phyloP scores from a whole-genome alignment of 345 rosid species.

The Gossypium longicalyx region DNA sequence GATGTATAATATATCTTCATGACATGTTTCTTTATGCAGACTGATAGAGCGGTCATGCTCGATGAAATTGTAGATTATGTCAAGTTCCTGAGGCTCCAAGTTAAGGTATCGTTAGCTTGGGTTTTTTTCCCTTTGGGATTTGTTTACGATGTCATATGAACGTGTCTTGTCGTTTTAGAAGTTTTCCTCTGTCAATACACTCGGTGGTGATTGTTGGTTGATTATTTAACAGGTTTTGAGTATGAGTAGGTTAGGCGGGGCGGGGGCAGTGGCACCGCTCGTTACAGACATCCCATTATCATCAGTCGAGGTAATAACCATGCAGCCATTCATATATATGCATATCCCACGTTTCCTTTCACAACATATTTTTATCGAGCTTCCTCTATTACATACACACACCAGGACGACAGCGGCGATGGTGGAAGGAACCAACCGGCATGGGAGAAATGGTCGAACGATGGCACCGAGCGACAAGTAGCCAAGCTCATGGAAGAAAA shows the following conservation, averaged over 20 bases:
- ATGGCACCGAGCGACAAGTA: conserved; percentile 86
- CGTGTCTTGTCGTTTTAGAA: background rate
- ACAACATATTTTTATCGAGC: background rate
- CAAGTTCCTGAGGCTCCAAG: conserved; percentile 98
- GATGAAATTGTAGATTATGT: conserved; percentile 99
- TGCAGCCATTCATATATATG: background rate
- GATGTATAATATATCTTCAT: background rate
- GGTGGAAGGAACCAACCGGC: conserved; percentile 76
- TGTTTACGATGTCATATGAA: background rate
- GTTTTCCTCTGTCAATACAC: background rate
- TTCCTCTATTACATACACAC: background rate
- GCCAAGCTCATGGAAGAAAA: conserved; percentile 99
- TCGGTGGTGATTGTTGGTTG: background rate
- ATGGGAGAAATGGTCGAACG: conserved; percentile 97
- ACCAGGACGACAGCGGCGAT: conserved; percentile 75
- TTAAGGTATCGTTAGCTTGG: conserved; percentile 54
- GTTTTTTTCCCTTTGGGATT: background rate
- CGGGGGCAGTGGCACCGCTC: conserved; percentile 99
- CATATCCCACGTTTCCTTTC: background rate
- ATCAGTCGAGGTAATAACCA: conserved; percentile 73
- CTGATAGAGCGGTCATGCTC: conserved; percentile 96
- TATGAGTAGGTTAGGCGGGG: conserved; percentile 98
- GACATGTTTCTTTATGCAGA: conserved; percentile 43
- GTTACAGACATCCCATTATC: conserved; percentile 90
- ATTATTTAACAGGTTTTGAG: conserved; percentile 75